phyloP scores from a whole-genome alignment of 129 eudicot genomes.

The Flaveria brownii region DNA sequence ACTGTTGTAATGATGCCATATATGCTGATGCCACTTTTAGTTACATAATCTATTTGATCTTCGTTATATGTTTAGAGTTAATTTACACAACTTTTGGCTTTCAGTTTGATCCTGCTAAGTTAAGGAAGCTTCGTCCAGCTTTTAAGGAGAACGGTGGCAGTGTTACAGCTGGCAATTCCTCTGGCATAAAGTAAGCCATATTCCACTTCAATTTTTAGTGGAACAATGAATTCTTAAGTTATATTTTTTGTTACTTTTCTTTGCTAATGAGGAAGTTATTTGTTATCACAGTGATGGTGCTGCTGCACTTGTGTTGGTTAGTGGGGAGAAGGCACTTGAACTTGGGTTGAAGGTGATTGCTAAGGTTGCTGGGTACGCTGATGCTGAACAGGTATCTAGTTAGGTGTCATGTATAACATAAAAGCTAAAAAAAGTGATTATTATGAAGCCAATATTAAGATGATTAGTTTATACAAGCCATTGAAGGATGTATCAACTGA shows the following conservation, averaged over 20 bases:
- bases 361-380: constrained; percentile 88
- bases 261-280: background rate
- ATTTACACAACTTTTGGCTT: background rate
- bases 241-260: background rate
- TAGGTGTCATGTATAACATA: constrained; percentile 20
- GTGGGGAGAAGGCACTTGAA: constrained; percentile 85
- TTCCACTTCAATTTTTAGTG: background rate
- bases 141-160: constrained; percentile 89
- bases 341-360: constrained; percentile 89
- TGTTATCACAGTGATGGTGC: constrained; percentile 83
- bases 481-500: background rate
- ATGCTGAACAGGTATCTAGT: constrained; percentile 91
- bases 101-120: constrained; percentile 88
- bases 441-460: background rate
- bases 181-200: constrained; percentile 81
- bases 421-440: constrained; percentile 12
- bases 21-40: constrained; percentile 8
- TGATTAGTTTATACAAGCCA: background rate
- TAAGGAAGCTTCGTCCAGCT: constrained; percentile 92
- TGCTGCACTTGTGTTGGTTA: constrained; percentile 92
- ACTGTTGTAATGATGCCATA: background rate
- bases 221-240: background rate
- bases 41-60: background rate
- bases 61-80: constrained; percentile 5
- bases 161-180: constrained; percentile 98